Conservation (phyloP, 2,329 filamentous ascomycete genomes). For the Scortechinia acanthostroma region DNA sequence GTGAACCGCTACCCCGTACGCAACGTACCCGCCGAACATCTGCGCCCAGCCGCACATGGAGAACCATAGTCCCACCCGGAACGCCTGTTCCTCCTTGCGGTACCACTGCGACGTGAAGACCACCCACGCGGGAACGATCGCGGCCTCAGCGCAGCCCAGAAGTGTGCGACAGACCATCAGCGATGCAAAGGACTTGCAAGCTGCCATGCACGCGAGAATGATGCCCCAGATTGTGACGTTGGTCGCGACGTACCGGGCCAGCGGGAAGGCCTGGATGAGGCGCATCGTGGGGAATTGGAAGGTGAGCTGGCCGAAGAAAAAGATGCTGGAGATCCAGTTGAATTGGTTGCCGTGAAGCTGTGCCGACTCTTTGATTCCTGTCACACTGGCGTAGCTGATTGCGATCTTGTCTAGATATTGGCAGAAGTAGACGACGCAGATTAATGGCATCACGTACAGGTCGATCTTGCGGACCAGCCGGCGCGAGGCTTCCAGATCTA, state of each 20-base stretch:
- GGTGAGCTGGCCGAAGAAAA: constrained; percentile 34
- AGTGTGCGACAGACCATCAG: constrained; percentile 29
- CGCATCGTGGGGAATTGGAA: constrained; percentile 41
- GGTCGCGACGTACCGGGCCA: constrained; percentile 43
- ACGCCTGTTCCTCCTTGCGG: constrained; percentile 22
- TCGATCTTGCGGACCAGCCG: no score
- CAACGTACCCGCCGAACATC: no score
- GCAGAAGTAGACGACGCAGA: no score
- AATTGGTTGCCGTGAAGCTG: constrained; percentile 33
- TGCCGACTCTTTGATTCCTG: constrained; percentile 35
- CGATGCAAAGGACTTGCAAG: constrained; percentile 25
- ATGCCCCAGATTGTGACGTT: no score
- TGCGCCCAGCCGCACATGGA: constrained; percentile 34
- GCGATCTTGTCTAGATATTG: constrained; percentile 39
- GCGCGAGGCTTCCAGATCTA: no score
- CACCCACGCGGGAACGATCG: constrained; percentile 33
- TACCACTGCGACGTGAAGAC: constrained; percentile 34
- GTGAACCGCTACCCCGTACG: no score
- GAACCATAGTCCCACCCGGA: constrained; percentile 26
- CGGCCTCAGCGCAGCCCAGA: constrained; percentile 30
- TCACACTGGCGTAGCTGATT: constrained; percentile 37
- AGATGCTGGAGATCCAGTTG: constrained; percentile 36
- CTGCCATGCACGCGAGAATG: constrained; percentile 33
- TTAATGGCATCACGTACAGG: no score
- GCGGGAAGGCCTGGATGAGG: constrained; percentile 35